phyloP scores from a whole-genome alignment of 495 filamentous ascomycete species.

The Neurospora sp. region DNA sequence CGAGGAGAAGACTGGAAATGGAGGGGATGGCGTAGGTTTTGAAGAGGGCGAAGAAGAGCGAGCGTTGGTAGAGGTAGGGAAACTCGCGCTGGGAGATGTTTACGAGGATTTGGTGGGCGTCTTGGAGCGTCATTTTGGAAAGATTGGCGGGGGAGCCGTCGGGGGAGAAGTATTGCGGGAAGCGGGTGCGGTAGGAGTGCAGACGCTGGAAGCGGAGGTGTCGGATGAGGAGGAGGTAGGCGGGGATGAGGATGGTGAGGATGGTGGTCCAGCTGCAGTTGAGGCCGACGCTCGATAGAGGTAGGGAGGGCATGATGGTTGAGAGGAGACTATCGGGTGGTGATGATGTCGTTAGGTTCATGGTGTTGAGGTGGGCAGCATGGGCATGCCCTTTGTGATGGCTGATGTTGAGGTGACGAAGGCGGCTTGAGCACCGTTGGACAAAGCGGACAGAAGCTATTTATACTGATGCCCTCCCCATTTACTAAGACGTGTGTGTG shows the following conservation, averaged over 20 bases:
- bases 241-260: not conserved
- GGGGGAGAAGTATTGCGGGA: not conserved
- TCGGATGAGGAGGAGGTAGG: not conserved
- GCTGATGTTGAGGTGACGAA: not conserved
- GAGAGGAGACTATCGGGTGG: not conserved
- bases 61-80: slow-evolving; percentile 40
- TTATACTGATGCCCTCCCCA: not conserved
- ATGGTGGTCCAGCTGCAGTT: not conserved
- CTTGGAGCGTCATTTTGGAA: slow-evolving; percentile 44
- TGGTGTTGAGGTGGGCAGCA: not conserved
- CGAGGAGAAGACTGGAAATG: slow-evolving; percentile 39
- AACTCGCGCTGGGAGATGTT: slow-evolving; percentile 41
- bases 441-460: not conserved
- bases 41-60: slow-evolving; percentile 53
- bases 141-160: slow-evolving; percentile 7
- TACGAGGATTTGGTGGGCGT: slow-evolving; percentile 42
- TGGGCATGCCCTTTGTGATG: not conserved
- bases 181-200: not conserved
- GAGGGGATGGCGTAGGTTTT: slow-evolving; percentile 56
- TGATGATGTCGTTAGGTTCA: not conserved
- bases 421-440: not conserved
- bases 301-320: not conserved
- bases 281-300: not conserved
- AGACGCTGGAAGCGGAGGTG: not conserved
- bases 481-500: not conserved